Conservation (phyloP, 1,284 basidiomycete species). For the Pseudozyma sp. region DNA sequence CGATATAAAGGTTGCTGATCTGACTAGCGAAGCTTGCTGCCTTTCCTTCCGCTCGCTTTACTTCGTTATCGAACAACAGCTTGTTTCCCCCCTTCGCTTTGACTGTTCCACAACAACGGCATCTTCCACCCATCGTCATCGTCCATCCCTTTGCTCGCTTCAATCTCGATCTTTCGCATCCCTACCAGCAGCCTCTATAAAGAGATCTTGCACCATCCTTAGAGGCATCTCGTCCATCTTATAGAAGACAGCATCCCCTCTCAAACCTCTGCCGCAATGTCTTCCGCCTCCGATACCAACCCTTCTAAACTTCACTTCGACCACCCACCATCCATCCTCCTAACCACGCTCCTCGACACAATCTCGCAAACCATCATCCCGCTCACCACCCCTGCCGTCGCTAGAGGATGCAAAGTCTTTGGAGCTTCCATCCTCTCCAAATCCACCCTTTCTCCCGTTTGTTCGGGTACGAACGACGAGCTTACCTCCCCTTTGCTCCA, state of each 20-base stretch:
- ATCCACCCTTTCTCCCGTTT: conserved; percentile 5
- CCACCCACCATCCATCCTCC: conserved; percentile 8
- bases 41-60: too few relatives aligned
- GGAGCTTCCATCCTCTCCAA: conserved; percentile 35
- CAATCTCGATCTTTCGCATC: too few relatives aligned
- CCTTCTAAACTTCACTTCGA: not conserved
- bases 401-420: conserved; percentile 31
- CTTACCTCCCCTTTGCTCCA: conserved; percentile 28
- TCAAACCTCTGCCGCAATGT: not conserved
- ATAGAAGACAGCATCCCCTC: not conserved
- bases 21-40: too few relatives aligned
- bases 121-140: too few relatives aligned
- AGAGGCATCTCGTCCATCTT: too few relatives aligned
- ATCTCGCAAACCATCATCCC: conserved; percentile 21
- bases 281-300: not conserved
- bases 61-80: too few relatives aligned
- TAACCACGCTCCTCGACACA: conserved; percentile 7
- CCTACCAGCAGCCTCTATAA: too few relatives aligned
- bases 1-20: too few relatives aligned
- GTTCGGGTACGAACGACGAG: conserved; percentile 27
- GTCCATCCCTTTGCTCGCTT: too few relatives aligned
- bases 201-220: too few relatives aligned
- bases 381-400: conserved; percentile 14
- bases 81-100: too few relatives aligned
- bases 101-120: too few relatives aligned